A percentile compares a stretch with the other conserved stretches of the same genome.
Conservation (phyloP, 768 basidiomycete species). For the Kwoniella sp. region DNA sequence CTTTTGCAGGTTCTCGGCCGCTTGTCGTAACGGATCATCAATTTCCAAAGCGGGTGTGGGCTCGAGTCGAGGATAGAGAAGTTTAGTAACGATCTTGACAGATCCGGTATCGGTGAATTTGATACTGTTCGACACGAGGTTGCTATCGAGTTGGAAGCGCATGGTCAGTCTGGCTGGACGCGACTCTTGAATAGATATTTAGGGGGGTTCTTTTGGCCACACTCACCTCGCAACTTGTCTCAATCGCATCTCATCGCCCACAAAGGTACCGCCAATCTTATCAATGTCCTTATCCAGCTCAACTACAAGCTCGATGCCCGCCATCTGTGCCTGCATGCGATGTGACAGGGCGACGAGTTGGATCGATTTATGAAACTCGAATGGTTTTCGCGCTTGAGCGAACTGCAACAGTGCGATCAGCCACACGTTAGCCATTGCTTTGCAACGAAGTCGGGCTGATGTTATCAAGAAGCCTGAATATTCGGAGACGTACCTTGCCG, state of each 20-base stretch:
- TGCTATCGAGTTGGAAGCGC: constrained; percentile 62
- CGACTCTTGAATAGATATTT: no score
- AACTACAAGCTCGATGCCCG: constrained; percentile 65
- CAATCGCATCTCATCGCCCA: constrained; percentile 79
- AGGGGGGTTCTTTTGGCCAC: no score
- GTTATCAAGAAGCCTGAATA: no score
- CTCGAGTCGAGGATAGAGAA: constrained; percentile 51
- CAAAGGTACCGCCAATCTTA: constrained; percentile 60
- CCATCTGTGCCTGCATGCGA: constrained; percentile 51
- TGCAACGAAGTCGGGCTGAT: no score
- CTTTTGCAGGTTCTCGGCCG: constrained; percentile 35
- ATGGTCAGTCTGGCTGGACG: no score
- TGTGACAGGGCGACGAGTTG: constrained; percentile 57
- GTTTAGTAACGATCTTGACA: constrained; percentile 68
- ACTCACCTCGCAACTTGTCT: constrained; percentile 56
- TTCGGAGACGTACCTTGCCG: constrained; percentile 50
- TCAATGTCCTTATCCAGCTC: constrained; percentile 65
- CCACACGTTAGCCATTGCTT: not conserved
- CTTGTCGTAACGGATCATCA: constrained; percentile 42
- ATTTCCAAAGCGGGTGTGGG: constrained; percentile 52
- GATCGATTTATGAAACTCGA: constrained; percentile 59
- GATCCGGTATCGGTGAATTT: constrained; percentile 59
- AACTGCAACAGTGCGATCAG: constrained; percentile 70
- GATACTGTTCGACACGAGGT: constrained; percentile 66
- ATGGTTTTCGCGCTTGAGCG: constrained; percentile 59